phyloP scores from a whole-genome alignment of 2,329 filamentous ascomycete genomes.

The Alternaria tenuissima region DNA sequence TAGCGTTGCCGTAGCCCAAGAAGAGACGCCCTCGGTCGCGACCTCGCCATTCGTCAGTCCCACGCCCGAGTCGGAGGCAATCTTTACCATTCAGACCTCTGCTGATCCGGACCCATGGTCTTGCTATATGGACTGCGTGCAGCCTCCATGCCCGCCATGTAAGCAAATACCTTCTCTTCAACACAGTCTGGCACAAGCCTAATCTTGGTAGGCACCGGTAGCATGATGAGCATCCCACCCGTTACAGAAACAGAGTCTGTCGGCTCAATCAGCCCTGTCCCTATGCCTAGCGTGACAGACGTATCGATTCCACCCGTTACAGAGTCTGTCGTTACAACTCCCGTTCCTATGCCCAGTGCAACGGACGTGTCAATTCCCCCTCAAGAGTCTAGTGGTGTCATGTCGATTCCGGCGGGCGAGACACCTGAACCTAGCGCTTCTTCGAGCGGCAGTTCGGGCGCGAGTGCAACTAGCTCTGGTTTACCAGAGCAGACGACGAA shows the following conservation, averaged over 20 bases:
- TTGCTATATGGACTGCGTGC: slow-evolving; percentile 40
- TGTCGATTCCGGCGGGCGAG: slow-evolving; percentile 35
- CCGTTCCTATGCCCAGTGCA: slow-evolving; percentile 12
- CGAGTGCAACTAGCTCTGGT: slow-evolving; percentile 4
- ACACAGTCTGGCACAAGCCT: not conserved
- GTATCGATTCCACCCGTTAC: slow-evolving; percentile 11
- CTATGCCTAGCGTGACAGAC: slow-evolving; percentile 22
- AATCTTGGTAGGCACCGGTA: slow-evolving; percentile 17
- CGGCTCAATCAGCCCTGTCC: not conserved
- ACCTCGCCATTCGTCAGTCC: slow-evolving; percentile 23
- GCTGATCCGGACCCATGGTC: slow-evolving; percentile 24
- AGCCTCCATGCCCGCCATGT: slow-evolving; percentile 41
- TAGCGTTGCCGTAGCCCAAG: slow-evolving; percentile 30
- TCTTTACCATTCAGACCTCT: slow-evolving; percentile 43
- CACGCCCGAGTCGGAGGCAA: slow-evolving; percentile 26
- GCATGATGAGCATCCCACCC: slow-evolving; percentile 18
- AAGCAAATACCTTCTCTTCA: slow-evolving; percentile 18
- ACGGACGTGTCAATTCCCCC: slow-evolving; percentile 28
- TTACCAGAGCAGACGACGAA: slow-evolving; percentile 21
- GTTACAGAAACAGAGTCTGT: not conserved
- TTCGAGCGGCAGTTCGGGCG: slow-evolving; percentile 1
- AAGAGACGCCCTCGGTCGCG: slow-evolving; percentile 19
- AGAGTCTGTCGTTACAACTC: not conserved
- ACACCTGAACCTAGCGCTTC: slow-evolving; percentile 22
- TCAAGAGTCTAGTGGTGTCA: slow-evolving; percentile 24